These are phyloP conservation scores for Aspergillus melleus DNA, from an alignment of 2,329 filamentous ascomycete genomes.

Conservation along the genomic window DNA sequence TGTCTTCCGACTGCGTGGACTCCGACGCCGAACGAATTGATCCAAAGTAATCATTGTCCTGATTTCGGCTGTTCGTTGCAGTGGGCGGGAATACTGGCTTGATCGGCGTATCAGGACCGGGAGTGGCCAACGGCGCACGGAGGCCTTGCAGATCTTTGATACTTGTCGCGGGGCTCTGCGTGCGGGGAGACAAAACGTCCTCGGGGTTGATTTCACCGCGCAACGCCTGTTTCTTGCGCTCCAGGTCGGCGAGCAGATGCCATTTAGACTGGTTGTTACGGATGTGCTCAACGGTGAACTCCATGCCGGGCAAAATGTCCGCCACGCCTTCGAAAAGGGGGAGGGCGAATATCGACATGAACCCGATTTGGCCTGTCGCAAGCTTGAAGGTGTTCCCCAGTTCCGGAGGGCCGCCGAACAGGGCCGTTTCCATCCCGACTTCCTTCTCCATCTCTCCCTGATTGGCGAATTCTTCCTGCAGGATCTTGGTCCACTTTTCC, in stretches of 20 bases:
- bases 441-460: constrained; percentile 91
- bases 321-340: constrained; percentile 87
- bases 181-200: constrained; percentile 34
- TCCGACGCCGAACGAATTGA: constrained; percentile 22
- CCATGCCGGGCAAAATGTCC: constrained; percentile 80
- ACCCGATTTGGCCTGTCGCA: constrained; percentile 84
- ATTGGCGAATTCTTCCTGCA: constrained; percentile 93
- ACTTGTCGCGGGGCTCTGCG: constrained; percentile 31
- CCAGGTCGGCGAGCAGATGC: constrained; percentile 39
- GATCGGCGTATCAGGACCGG: constrained; percentile 9
- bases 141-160: constrained; percentile 11
- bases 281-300: constrained; percentile 81
- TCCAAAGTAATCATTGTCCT: constrained; percentile 16
- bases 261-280: constrained; percentile 74
- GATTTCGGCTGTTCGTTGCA: constrained; percentile 4
- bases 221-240: constrained; percentile 29
- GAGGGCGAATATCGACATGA: constrained; percentile 94
- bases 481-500: constrained; percentile 82
- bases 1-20: constrained; percentile 13
- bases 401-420: constrained; percentile 76
- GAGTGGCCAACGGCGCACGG: constrained; percentile 10
- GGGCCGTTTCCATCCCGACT: constrained; percentile 80
- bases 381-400: constrained; percentile 81
- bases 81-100: constrained; percentile 11
- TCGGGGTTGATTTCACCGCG: constrained; percentile 22